A percentile compares a stretch with the other conserved stretches of the same genome.
Evolutionary conservation across 768 basidiomycete genomes (phyloP).

Genomic region (Lactifluus subvellereus): DNA sequence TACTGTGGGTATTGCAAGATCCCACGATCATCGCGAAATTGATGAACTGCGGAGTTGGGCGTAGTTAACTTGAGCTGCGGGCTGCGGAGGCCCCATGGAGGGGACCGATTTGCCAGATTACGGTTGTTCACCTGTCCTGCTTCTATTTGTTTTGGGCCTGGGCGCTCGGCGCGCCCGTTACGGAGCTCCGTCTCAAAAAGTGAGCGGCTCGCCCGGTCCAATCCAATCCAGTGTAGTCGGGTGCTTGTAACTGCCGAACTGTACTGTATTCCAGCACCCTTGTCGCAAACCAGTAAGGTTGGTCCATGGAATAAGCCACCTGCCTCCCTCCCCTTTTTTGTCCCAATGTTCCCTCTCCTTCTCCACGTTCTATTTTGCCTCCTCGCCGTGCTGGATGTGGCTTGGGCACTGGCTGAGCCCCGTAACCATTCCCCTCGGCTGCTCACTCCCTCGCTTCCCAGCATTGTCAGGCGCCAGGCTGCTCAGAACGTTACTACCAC

Average conservation of each 20-base stretch:
- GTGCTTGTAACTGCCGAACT: no score
- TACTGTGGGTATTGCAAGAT: no score
- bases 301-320: constrained; percentile 4
- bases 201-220: no score
- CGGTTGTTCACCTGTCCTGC: no score
- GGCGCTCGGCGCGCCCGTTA: no score
- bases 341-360: constrained; percentile 6
- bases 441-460: constrained; percentile 5
- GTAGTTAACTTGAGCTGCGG: no score
- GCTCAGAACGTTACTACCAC: background rate
- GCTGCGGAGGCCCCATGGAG: background rate
- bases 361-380: background rate
- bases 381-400: constrained; percentile 15
- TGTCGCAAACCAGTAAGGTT: background rate
- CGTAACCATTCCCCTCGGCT: background rate
- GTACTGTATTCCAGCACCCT: background rate
- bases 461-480: constrained; percentile 18
- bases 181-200: no score
- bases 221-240: no score
- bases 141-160: no score
- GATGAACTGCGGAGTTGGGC: no score
- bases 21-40: no score
- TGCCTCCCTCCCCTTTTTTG: background rate
- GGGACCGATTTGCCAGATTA: background rate
- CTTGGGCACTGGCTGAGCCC: constrained; percentile 7